Conservation (phyloP, 2,329 filamentous ascomycete species). For the Paecilomyces variotii region DNA sequence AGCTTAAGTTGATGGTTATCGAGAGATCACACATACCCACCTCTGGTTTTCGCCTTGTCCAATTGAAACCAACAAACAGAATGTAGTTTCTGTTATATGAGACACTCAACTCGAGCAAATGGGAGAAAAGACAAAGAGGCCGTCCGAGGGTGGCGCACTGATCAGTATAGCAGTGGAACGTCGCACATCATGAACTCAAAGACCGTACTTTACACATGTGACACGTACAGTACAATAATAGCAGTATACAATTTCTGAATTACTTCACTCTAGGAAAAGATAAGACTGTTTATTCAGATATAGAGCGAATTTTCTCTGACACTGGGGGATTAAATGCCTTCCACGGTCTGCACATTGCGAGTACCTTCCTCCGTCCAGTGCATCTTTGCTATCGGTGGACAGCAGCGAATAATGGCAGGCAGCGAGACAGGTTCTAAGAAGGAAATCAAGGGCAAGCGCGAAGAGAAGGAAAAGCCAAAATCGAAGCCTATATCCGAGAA, state of each 20-base stretch:
- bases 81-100: neutral
- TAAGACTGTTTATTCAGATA: neutral
- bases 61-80: neutral
- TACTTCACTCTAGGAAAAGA: neutral
- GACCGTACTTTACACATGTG: neutral
- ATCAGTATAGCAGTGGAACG: neutral
- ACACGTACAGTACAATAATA: neutral
- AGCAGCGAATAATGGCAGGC: neutral
- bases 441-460: neutral
- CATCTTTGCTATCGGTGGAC: neutral
- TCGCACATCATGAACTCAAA: neutral
- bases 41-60: neutral
- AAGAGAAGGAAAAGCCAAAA: neutral
- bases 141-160: neutral
- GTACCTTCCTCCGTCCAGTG: neutral
- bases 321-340: neutral
- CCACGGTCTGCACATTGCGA: neutral
- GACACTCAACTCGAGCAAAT: neutral
- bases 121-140: neutral
- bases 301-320: neutral
- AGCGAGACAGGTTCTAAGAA: neutral
- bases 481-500: slow-evolving; percentile 8
- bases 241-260: neutral
- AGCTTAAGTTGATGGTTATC: neutral
- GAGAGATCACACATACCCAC: neutral